Evolutionary conservation across 179 eudicot genomes (phyloP), one percentile per base, ranked within the genome.

Genomic region (Heliamphora pulchella): DNA sequence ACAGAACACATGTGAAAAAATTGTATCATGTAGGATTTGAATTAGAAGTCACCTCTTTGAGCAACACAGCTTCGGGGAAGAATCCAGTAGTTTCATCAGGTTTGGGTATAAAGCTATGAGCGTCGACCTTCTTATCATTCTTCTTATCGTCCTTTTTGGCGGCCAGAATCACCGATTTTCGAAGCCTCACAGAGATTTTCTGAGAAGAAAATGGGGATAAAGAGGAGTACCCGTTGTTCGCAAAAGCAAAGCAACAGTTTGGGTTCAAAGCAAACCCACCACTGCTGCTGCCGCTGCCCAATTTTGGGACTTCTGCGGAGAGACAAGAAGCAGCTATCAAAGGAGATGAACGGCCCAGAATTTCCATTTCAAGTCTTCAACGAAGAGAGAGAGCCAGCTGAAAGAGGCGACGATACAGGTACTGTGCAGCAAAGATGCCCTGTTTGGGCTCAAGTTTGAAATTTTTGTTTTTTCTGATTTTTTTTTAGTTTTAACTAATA

Each of bases 61-160:
- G 97, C 54, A 96, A 89, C 44, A 94, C 88, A 79, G 98, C 87
- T 89, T 96, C 98, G 44, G 99, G 99, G 51, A 91, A 96, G 55
- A 87, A 85, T 55, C 98, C 98, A 63, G 89, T 90, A 74, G 94
- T 84, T 86, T 96, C 99, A 85, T 94, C 93, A 2, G 91, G 91
- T 83, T 83, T 94, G 47, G 91, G 75, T 17, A 77, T 82, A 70
- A 92, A 94, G 87, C 92, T 91, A 62, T 96, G 99, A 54, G 79
- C 31, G 74, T 89, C 93, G 61, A 55, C 74, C 83, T 88, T 91
- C 62, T 83, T 87, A 14, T 84, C 82, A 20, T 81, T 85, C 10
- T 76, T 83, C 69, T 85, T 81, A 43, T 83, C 77, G 14, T 84
- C 83, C 84, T 88, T 90, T 64, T 85, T 86, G 44, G 94, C 91